Base-by-base conservation (phyloP, 2,329 filamentous ascomycete genomes). In the Verticillium nonalfalfae region DNA sequence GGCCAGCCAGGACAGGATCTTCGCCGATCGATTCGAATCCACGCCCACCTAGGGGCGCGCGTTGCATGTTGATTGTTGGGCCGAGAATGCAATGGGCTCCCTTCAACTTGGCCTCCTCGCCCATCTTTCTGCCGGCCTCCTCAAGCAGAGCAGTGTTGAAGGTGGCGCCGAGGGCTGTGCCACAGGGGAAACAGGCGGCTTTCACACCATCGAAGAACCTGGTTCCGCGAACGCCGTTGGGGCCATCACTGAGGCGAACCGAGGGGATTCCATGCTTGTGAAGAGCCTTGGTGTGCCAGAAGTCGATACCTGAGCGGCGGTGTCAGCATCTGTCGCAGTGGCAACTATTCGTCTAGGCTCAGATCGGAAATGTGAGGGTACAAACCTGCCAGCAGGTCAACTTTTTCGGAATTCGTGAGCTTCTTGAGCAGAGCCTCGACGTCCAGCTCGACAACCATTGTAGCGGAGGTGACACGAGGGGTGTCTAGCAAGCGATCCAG, bases 171-270 rank as follows among this genome's bases (percentile, higher is more conserved):
- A 87, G 75, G 1, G 77, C 81, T 0, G 83, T 85, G 26, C 83
- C 83, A 63, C 84, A 86, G 11, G 85, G 84, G 65, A 87, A 81
- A 67, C 84, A 86, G n/a, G 84, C 84, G 1, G 85, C 81, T 31
- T 78, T 79, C 36, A 80, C 74, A 59, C 87, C 85, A 66, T 86
- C 84, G 74, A 90, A 90, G 78, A 89, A 90, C 66, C 83, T 85
- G 56, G 83, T 86, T 58, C 87, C 88, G 65, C 88, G 80, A 38
- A 88, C 83, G 58, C 88, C 88, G 70, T 90, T 90, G 40, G 89
- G 89, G 0, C 88, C 88, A 67, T 91, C 88, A 40, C 85, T 84
- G 56, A 87, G 79, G 57, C 88, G 84, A 36, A 90, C 77, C 0
- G 87, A 85, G 6, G 87, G 87, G 38, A 90, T 79, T 1, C 83